Evolutionary conservation across 441 rosid species (phyloP), one percentile per base, ranked within the genome.

Genomic region (Jatropha podagrica): DNA sequence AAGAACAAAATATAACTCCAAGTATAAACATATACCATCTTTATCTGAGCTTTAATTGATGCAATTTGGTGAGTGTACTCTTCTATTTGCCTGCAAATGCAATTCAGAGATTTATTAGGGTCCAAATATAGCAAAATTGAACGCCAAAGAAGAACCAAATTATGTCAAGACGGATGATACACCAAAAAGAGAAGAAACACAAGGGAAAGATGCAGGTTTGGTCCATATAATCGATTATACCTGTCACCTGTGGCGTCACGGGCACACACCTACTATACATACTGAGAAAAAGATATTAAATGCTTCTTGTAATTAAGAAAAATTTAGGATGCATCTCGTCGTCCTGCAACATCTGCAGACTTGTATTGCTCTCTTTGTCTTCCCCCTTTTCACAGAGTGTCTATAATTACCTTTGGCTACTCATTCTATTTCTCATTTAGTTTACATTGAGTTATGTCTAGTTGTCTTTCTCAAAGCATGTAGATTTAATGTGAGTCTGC

Each of bases 21-120:
- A 56, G 12, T 27, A 32, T 1, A 18, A 14, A 72, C 8, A 79
- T 80, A 49, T 82, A 94, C 95, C 87, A 85, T 68, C 83, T 94
- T 91, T 79, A 94, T 94, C 77, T 89, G 93, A 17, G 90, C 92
- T 83, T 91, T 94, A 65, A 91, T 89, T 73, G 87, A 82, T 13
- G 94, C 87, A 27, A 92, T 86, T 68, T 86, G 78, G n/a, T 62
- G 71, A 54, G 84, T 89, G 67, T 86, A 83, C 69, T 92, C 95
- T 76, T 87, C 89, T 82, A 88, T 62, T 83, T 88, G 85, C 81
- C 96, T 92, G 91, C 82, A 78, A 59, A 61, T 40, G 14, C 66
- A 74, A 61, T 65, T 54, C 62, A 69, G 26, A 51, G 77, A 46
- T 52, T n/a, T 8, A 14, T 38, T 67, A 61, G 68, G 17, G 13